Percentiles rank a stretch among this genome's conserved stretches.
Evolutionary conservation across 768 basidiomycete species (phyloP).

Genomic region (Amanita subjunquillea): DNA sequence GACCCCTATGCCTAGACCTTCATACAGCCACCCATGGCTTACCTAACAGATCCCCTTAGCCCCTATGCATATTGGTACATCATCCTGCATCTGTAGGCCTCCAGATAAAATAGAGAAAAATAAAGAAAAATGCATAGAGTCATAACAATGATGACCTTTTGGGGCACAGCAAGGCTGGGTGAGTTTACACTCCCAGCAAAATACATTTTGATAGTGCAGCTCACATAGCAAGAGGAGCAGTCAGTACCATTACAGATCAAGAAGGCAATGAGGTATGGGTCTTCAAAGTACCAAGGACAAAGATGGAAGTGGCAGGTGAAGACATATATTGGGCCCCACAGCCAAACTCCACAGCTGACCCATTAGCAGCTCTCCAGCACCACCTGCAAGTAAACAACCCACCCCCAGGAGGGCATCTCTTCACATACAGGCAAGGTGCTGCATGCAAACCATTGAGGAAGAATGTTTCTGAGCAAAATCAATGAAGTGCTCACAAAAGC

Average conservation of each 20-base stretch:
- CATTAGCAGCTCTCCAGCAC: slow-evolving; percentile 11
- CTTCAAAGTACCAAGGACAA: slow-evolving; percentile 19
- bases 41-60: too few species aligned
- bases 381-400: slow-evolving; percentile 22
- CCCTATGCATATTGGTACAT: too few species aligned
- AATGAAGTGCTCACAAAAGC: slow-evolving; percentile 5
- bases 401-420: slow-evolving; percentile 14
- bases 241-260: slow-evolving; percentile 12
- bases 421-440: slow-evolving; percentile 14
- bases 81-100: too few species aligned
- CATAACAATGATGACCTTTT: slow-evolving; percentile 32
- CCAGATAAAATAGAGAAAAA: too few species aligned
- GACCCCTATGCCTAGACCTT: too few species aligned
- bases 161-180: slow-evolving; percentile 17
- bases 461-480: slow-evolving; percentile 14
- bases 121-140: too few species aligned
- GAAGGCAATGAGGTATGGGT: slow-evolving; percentile 15
- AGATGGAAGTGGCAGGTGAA: slow-evolving; percentile 15
- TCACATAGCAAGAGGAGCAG: slow-evolving; percentile 18
- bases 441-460: slow-evolving; percentile 16
- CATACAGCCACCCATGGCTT: too few species aligned
- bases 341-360: slow-evolving; percentile 13
- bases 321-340: slow-evolving; percentile 23
- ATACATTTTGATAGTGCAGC: slow-evolving; percentile 16
- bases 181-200: slow-evolving; percentile 27